Evolutionary conservation across 2,329 filamentous ascomycete genomes (phyloP), one percentile per base, ranked within the genome.

Genomic region (Paecilomyces niveus): DNA sequence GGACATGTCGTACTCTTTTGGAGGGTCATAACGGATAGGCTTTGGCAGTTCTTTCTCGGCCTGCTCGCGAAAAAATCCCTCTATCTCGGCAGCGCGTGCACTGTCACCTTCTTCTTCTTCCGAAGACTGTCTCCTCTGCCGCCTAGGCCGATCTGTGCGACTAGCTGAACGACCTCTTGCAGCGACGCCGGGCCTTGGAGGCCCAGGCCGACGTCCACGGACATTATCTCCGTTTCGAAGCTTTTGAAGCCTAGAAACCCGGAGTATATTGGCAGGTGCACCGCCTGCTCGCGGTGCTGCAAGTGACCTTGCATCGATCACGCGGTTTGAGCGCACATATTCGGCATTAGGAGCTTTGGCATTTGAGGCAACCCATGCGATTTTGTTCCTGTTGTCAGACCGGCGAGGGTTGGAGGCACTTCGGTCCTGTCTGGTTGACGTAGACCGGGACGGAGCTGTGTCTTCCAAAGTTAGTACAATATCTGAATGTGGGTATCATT

Each of bases 251-350:
- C 64, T 63, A 4, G 69, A 66, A 32, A 64, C 66, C 52, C 68
- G 72, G 22, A 76, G 65, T 33, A 76, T 61, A 54, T 70, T 69
- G 8, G 65, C 59, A 18, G 66, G 65, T n/a, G 67, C 62, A 35
- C 62, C 65, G 57, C 65, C 65, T 29, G 64, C 57, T 54, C 63
- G 64, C n/a, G 68, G 61, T 8, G 71, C 71, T 5, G 67, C 72
- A 29, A 76, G 67, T 7, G 72, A 70, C 54, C 74, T 66, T 13
- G 73, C 73, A 62, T 76, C 74, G 56, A 76, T 56, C 21, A 66
- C 64, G 29, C 70, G 67, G 50, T 66, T 67, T 39, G 69, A 65
- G 45, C 64, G 66, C 50, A 60, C 54, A 50, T 61, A 62, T 53
- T 61, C 61, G 45, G 62, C 61, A 31, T 62, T 58, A 26, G 61